A percentile compares a stretch with the other conserved stretches of the same genome.
These are phyloP conservation scores for Tetrapyrgos nigripes DNA, from an alignment of 1,284 basidiomycete genomes.

Conservation along the genomic window DNA sequence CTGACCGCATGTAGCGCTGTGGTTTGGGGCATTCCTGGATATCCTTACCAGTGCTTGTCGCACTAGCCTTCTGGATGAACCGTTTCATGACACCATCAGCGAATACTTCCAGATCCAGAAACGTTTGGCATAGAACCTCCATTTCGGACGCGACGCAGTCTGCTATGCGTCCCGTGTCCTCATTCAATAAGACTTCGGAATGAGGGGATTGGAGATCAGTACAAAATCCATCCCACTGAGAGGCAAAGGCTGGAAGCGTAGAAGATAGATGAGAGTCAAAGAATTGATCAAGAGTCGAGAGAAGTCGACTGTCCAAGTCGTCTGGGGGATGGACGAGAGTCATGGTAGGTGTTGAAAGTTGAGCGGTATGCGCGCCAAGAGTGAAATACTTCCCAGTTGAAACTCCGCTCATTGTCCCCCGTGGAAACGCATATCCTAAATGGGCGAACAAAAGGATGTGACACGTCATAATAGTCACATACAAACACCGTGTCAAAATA, in stretches of 20 bases:
- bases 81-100: neutral
- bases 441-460: conserved; percentile 6
- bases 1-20: conserved; percentile 37
- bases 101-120: conserved; percentile 3
- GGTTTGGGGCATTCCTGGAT: conserved; percentile 5
- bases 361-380: neutral
- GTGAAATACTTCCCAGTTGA: neutral
- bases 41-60: neutral
- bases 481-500: neutral
- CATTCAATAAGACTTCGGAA: neutral
- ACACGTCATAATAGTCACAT: neutral
- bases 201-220: neutral
- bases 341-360: neutral
- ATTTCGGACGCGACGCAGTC: conserved; percentile 11
- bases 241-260: neutral
- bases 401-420: conserved; percentile 12
- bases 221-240: neutral
- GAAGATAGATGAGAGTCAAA: neutral
- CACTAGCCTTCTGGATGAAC: neutral
- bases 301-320: neutral
- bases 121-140: conserved; percentile 7
- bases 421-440: conserved; percentile 1
- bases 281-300: neutral
- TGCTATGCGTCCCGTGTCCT: conserved; percentile 6
- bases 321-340: neutral